These are phyloP conservation scores for Apocynum venetum DNA, from an alignment of 257 asterid genomes.

Conservation along the genomic window DNA sequence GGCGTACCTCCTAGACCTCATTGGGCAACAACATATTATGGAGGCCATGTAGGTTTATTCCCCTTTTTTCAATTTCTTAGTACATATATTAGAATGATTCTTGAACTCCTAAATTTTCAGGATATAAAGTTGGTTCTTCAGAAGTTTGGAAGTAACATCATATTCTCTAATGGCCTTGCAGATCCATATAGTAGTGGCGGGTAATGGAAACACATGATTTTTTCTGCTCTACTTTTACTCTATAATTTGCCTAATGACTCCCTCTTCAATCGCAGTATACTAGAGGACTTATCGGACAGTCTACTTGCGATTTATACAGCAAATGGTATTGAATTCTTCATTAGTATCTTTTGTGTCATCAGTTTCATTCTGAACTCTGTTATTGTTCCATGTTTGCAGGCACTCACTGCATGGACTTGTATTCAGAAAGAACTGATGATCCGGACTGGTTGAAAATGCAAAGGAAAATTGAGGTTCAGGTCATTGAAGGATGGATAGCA, in stretches of 20 bases:
- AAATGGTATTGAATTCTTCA: constrained; percentile 34
- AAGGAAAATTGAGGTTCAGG: constrained; percentile 36
- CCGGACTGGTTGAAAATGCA: constrained; percentile 58
- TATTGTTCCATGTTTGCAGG: constrained; percentile 27
- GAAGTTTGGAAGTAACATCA: constrained; percentile 40
- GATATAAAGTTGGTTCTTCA: constrained; percentile 38
- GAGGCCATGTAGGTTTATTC: constrained; percentile 30
- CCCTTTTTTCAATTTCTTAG: too few relatives aligned
- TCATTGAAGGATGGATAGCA: constrained; percentile 31
- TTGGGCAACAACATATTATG: constrained; percentile 41
- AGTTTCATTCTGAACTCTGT: background rate
- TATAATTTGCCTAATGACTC: background rate
- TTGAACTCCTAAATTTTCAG: constrained; percentile 21
- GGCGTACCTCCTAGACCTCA: constrained; percentile 25
- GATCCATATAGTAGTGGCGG: constrained; percentile 49
- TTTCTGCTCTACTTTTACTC: background rate
- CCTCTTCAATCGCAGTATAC: constrained; percentile 27
- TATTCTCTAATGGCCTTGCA: constrained; percentile 46
- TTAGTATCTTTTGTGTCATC: background rate
- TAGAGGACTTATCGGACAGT: constrained; percentile 40
- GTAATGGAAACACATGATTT: constrained; percentile 15
- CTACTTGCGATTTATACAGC: constrained; percentile 42
- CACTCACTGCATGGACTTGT: constrained; percentile 62
- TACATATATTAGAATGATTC: background rate
- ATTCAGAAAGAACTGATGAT: constrained; percentile 26